Conservation (phyloP, 2,329 filamentous ascomycete genomes). For the Talaromyces islandicus region DNA sequence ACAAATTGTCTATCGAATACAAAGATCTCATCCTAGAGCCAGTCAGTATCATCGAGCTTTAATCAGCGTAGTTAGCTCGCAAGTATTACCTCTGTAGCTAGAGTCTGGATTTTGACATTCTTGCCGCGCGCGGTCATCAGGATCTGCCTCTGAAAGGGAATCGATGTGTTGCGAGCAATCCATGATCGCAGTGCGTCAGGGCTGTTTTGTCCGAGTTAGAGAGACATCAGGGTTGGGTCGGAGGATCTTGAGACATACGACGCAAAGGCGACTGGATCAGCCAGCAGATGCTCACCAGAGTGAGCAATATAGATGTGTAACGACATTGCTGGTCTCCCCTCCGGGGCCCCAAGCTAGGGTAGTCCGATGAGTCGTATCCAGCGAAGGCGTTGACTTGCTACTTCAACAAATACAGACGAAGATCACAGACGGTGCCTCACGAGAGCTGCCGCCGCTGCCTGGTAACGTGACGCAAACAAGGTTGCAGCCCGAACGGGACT, state of each 20-base stretch:
- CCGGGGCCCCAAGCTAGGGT: slow-evolving; percentile 18
- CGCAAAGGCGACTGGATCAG: slow-evolving; percentile 68
- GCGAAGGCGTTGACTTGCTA: not conserved
- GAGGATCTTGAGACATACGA: slow-evolving; percentile 51
- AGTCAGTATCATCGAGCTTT: not conserved
- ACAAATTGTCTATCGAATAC: slow-evolving; percentile 81
- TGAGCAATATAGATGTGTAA: slow-evolving; percentile 88
- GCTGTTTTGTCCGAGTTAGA: slow-evolving; percentile 38
- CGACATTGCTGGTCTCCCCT: slow-evolving; percentile 61
- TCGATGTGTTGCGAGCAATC: slow-evolving; percentile 67
- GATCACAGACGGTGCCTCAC: not conserved
- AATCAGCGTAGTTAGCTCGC: not conserved
- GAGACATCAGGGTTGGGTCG: not conserved
- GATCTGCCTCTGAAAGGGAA: slow-evolving; percentile 74
- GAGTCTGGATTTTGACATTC: slow-evolving; percentile 72
- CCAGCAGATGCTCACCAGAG: slow-evolving; percentile 77
- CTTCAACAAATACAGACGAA: not conserved
- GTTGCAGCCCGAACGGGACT: slow-evolving; percentile 5
- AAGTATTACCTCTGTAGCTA: slow-evolving; percentile 67
- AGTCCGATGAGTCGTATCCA: slow-evolving; percentile 10
- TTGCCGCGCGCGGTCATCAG: slow-evolving; percentile 79
- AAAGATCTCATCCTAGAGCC: slow-evolving; percentile 72
- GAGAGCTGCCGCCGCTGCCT: not conserved
- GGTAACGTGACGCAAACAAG: slow-evolving; percentile 11
- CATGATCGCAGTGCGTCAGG: slow-evolving; percentile 80